Evolutionary conservation across 495 filamentous ascomycete genomes (phyloP).

Genomic region (Daldinia childiae): DNA sequence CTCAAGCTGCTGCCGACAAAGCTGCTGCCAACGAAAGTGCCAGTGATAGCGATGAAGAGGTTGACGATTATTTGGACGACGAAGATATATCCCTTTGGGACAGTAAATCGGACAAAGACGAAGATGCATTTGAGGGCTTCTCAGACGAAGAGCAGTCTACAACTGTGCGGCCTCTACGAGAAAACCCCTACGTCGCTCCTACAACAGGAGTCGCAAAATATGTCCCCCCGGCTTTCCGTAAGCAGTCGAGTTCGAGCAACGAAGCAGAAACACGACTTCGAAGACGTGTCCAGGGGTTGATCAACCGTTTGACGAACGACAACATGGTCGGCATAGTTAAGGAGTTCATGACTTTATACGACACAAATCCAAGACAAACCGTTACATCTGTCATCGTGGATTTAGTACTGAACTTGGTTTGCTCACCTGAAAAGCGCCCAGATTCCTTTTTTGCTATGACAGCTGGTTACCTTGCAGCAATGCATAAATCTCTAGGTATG

Average conservation of each 20-base stretch:
- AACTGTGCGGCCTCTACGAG: constrained; percentile 48
- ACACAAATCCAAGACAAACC: constrained; percentile 78
- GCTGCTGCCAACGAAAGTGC: constrained; percentile 27
- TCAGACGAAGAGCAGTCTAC: constrained; percentile 35
- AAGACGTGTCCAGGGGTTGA: constrained; percentile 83
- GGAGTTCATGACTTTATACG: constrained; percentile 85
- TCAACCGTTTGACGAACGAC: constrained; percentile 92
- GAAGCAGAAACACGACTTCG: constrained; percentile 76
- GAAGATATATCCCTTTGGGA: constrained; percentile 24
- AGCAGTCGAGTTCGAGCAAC: constrained; percentile 65
- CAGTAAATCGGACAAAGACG: constrained; percentile 29
- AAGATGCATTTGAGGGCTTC: constrained; percentile 49
- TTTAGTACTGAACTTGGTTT: constrained; percentile 76
- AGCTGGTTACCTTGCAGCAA: constrained; percentile 86
- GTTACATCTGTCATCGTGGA: constrained; percentile 82
- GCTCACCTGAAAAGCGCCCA: constrained; percentile 76
- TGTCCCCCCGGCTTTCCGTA: constrained; percentile 85
- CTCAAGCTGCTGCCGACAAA: constrained; percentile 40
- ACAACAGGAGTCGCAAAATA: constrained; percentile 68
- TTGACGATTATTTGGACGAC: constrained; percentile 42
- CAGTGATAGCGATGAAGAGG: constrained; percentile 47
- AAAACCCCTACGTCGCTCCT: constrained; percentile 64
- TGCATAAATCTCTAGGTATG: constrained; percentile 85
- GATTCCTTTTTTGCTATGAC: constrained; percentile 92
- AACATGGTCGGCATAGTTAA: constrained; percentile 82